Conservation (phyloP, 1,139 yeast genomes). For the Pichia sp. region DNA sequence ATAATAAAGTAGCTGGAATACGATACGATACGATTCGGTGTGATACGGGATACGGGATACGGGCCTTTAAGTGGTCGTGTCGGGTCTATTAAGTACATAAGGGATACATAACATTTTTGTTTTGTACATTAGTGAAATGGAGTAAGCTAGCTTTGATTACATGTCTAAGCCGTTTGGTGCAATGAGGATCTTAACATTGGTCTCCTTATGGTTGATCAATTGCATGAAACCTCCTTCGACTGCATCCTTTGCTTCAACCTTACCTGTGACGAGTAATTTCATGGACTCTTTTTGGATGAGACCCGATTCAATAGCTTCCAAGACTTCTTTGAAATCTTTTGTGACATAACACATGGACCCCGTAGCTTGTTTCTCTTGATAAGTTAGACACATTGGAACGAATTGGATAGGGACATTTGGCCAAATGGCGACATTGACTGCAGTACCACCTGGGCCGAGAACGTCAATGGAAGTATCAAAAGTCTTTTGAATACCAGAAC, state of each 20-base stretch:
- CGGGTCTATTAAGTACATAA: too few relatives aligned
- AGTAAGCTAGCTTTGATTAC: too few relatives aligned
- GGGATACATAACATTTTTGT: too few relatives aligned
- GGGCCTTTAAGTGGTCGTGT: too few relatives aligned
- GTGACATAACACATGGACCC: constrained; percentile 38
- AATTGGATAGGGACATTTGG: constrained; percentile 31
- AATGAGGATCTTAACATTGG: constrained; percentile 34
- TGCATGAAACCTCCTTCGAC: constrained; percentile 32
- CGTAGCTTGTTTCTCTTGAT: constrained; percentile 33
- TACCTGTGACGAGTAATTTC: constrained; percentile 31
- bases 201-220: constrained; percentile 32
- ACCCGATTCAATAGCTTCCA: constrained; percentile 30
- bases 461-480: constrained; percentile 45
- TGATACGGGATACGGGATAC: too few relatives aligned
- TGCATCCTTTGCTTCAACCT: constrained; percentile 31
- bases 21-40: too few relatives aligned
- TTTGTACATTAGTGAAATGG: too few relatives aligned
- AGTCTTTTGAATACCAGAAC: constrained; percentile 54
- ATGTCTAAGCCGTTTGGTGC: constrained; percentile 25
- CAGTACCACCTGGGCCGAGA: constrained; percentile 52
- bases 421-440: constrained; percentile 63
- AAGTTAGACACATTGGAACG: constrained; percentile 35
- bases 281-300: constrained; percentile 26
- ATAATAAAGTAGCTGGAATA: too few relatives aligned
- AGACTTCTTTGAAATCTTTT: constrained; percentile 33